phyloP scores from a whole-genome alignment of 371 early-diverging fungal genomes.

The Dichotomocladium elegans region DNA sequence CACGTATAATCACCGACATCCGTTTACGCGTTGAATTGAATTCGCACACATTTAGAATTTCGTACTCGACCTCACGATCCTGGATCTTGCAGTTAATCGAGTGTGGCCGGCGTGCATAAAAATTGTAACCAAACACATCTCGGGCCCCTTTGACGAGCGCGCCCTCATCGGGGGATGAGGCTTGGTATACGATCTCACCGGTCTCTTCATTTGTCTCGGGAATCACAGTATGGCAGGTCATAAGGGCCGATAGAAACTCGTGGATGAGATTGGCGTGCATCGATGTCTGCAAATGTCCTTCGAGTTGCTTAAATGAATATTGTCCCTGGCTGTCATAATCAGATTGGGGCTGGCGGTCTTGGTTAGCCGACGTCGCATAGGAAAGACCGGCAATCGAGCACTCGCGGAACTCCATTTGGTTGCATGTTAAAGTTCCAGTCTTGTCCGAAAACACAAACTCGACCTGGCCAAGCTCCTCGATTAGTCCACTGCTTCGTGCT shows the following conservation, averaged over 20 bases:
- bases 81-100: conserved; percentile 74
- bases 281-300: conserved; percentile 51
- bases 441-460: conserved; percentile 87
- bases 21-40: conserved; percentile 97
- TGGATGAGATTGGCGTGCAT: conserved; percentile 50
- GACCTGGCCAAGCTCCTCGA: conserved; percentile 91
- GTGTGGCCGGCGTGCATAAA: conserved; percentile 81
- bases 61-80: conserved; percentile 63
- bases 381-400: conserved; percentile 76
- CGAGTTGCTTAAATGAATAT: conserved; percentile 62
- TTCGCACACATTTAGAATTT: conserved; percentile 92
- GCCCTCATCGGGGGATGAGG: conserved; percentile 89
- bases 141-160: conserved; percentile 84
- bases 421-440: conserved; percentile 96
- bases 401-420: conserved; percentile 93
- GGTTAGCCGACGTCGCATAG: conserved; percentile 75
- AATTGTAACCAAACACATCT: conserved; percentile 57
- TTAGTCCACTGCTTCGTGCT: conserved; percentile 84
- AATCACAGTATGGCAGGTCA: conserved; percentile 97
- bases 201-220: conserved; percentile 64
- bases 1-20: conserved; percentile 88
- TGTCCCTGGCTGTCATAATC: conserved; percentile 31
- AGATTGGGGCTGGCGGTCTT: conserved; percentile 44
- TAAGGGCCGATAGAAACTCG: conserved; percentile 75
- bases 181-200: conserved; percentile 73